Percentiles rank a stretch among this genome's conserved stretches.
Evolutionary conservation across 495 filamentous ascomycete genomes (phyloP).

Genomic region (Hyphodiscus hymeniophilus): DNA sequence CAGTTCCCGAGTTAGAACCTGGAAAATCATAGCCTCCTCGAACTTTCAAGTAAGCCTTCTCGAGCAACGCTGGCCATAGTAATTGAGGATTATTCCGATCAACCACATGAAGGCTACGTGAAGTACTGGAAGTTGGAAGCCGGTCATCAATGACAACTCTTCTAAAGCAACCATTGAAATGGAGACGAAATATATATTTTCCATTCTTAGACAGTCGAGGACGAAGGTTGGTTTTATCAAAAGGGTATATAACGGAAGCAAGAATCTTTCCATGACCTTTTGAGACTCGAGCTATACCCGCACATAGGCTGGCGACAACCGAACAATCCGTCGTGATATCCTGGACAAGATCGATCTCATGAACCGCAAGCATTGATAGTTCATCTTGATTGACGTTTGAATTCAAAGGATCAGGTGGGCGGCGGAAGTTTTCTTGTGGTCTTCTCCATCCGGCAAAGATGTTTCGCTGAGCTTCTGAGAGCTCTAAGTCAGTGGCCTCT

Average conservation of each 20-base stretch:
- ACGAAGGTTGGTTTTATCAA: slow-evolving; percentile 41
- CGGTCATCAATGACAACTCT: slow-evolving; percentile 85
- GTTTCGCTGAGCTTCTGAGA: slow-evolving; percentile 62
- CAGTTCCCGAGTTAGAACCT: slow-evolving; percentile 94
- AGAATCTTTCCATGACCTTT: slow-evolving; percentile 60
- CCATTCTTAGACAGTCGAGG: slow-evolving; percentile 64
- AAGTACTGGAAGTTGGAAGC: slow-evolving; percentile 69
- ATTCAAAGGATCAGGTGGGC: not conserved
- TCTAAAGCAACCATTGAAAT: slow-evolving; percentile 91
- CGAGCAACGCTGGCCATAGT: slow-evolving; percentile 87
- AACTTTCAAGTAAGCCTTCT: slow-evolving; percentile 97
- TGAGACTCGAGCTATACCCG: slow-evolving; percentile 58
- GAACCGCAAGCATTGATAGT: slow-evolving; percentile 43
- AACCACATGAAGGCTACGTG: slow-evolving; percentile 73
- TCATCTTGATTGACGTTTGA: slow-evolving; percentile 6
- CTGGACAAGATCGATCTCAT: slow-evolving; percentile 74
- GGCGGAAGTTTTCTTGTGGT: slow-evolving; percentile 45
- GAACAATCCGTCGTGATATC: slow-evolving; percentile 94
- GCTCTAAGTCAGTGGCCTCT: slow-evolving; percentile 53
- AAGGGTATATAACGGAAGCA: slow-evolving; percentile 64
- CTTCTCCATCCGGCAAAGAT: slow-evolving; percentile 79
- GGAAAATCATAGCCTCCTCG: slow-evolving; percentile 96
- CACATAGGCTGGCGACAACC: slow-evolving; percentile 91
- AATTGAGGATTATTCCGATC: slow-evolving; percentile 70
- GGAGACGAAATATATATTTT: slow-evolving; percentile 84